Evolutionary conservation across 306 rosid genomes (phyloP).

Genomic region (Casuarina equisetifolia): DNA sequence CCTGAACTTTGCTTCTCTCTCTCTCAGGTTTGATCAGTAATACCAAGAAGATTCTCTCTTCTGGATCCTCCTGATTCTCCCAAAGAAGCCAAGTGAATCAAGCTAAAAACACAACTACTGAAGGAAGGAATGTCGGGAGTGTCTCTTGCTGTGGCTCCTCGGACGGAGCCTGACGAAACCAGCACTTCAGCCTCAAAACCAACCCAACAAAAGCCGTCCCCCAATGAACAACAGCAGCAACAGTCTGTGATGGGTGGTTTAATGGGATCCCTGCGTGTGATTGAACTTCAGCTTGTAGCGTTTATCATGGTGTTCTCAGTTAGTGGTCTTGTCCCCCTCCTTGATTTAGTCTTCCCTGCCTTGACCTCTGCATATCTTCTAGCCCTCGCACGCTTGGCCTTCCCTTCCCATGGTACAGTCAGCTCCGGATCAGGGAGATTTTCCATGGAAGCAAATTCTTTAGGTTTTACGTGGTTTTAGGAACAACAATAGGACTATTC

Average conservation of each 20-base stretch:
- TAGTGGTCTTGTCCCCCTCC: constrained; percentile 77
- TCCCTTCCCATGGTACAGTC: constrained; percentile 42
- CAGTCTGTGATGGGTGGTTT: constrained; percentile 36
- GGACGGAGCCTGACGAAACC: constrained; percentile 32
- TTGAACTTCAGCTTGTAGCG: constrained; percentile 86
- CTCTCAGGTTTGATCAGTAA: not conserved
- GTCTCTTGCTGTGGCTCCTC: constrained; percentile 52
- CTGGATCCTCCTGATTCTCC: not conserved
- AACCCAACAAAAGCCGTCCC: not conserved
- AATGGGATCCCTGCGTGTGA: constrained; percentile 76
- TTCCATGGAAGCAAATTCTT: constrained; percentile 54
- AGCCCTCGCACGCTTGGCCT: constrained; percentile 57
- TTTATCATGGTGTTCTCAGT: constrained; percentile 84
- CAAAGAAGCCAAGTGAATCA: not conserved
- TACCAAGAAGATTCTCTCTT: not conserved
- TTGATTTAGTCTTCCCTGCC: constrained; percentile 65
- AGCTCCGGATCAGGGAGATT: constrained; percentile 34
- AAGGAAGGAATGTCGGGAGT: constrained; percentile 59
- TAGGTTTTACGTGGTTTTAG: constrained; percentile 59
- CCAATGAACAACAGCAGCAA: constrained; percentile 13
- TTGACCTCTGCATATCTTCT: constrained; percentile 61
- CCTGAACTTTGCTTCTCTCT: not conserved
- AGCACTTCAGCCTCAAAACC: not conserved
- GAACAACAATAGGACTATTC: constrained; percentile 70
- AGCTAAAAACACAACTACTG: not conserved